Evolutionary conservation across 805 yeast species (phyloP).

Genomic region (Torulaspora microellipsoides): DNA sequence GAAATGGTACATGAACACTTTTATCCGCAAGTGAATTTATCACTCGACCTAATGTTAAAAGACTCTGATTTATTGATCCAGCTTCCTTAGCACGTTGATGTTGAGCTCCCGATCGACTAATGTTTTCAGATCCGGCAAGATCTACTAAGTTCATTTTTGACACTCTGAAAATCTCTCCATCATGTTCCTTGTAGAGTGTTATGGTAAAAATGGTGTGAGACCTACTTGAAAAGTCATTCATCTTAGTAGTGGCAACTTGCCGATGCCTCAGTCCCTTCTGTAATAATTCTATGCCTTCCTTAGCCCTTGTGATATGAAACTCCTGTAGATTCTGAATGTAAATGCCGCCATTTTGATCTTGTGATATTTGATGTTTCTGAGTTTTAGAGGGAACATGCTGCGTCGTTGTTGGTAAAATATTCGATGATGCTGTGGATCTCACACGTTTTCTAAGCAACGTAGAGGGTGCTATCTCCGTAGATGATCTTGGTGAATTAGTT

Average conservation of each 20-base stretch:
- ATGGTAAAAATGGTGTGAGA: slow-evolving; percentile 76
- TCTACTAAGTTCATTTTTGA: slow-evolving; percentile 87
- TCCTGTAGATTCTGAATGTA: slow-evolving; percentile 64
- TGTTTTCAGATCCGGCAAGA: slow-evolving; percentile 92
- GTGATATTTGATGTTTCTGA: slow-evolving; percentile 12
- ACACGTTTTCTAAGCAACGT: slow-evolving; percentile 11
- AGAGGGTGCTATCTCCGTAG: slow-evolving; percentile 12
- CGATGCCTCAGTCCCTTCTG: slow-evolving; percentile 55
- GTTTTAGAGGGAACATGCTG: slow-evolving; percentile 11
- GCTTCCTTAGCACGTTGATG: slow-evolving; percentile 89
- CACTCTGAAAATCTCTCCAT: slow-evolving; percentile 44
- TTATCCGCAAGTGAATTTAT: slow-evolving; percentile 68
- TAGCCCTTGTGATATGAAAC: slow-evolving; percentile 47
- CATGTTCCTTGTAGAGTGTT: slow-evolving; percentile 48
- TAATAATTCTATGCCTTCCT: slow-evolving; percentile 52
- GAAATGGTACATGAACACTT: slow-evolving; percentile 71
- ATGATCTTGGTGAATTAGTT: slow-evolving; percentile 24
- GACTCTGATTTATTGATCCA: slow-evolving; percentile 84
- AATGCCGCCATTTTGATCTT: slow-evolving; percentile 35
- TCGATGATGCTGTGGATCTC: slow-evolving; percentile 6
- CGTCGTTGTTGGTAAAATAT: slow-evolving; percentile 1
- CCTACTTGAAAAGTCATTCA: slow-evolving; percentile 69
- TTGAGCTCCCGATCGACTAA: slow-evolving; percentile 80
- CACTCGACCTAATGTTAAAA: slow-evolving; percentile 83
- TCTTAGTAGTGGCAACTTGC: slow-evolving; percentile 66